phyloP scores from a whole-genome alignment of 495 filamentous ascomycete species.

The Delitschia confertaspora region DNA sequence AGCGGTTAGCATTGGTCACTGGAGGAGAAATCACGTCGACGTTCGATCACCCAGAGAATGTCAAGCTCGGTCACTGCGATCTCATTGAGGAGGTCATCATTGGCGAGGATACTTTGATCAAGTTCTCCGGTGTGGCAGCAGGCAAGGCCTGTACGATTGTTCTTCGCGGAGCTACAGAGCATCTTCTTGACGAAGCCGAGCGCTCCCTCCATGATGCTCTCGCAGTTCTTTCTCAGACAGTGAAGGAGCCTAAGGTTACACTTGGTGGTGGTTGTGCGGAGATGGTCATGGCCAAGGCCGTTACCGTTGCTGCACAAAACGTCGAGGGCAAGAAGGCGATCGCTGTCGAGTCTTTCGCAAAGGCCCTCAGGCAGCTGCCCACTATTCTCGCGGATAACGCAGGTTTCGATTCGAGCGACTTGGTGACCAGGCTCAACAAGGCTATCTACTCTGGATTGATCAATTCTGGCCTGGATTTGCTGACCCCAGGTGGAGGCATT shows the following conservation, averaged over 20 bases:
- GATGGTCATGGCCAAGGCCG: conserved; percentile 98
- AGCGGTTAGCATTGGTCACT: conserved; percentile 87
- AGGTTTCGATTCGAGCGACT: conserved; percentile 86
- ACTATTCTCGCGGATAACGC: conserved; percentile 98
- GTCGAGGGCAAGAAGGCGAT: conserved; percentile 94
- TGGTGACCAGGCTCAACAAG: conserved; percentile 83
- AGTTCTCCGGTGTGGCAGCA: conserved; percentile 91
- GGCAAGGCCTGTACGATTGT: conserved; percentile 96
- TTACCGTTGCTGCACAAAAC: conserved; percentile 87
- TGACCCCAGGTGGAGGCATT: conserved; percentile 85
- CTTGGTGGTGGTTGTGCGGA: conserved; percentile 94
- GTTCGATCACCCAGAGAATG: conserved; percentile 94
- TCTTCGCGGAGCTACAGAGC: conserved; percentile 89
- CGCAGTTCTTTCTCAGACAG: conserved; percentile 93
- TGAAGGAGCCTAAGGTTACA: conserved; percentile 86
- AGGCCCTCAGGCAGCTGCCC: conserved; percentile 82
- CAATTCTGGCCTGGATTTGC: conserved; percentile 79
- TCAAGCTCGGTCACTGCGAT: conserved; percentile 92
- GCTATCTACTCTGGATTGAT: conserved; percentile 91
- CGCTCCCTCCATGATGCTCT: conserved; percentile 92
- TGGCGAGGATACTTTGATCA: conserved; percentile 92
- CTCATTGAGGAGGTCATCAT: conserved; percentile 97
- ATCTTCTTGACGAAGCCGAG: conserved; percentile 93
- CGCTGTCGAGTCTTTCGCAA: conserved; percentile 82
- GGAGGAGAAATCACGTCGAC: conserved; percentile 96